Base-by-base conservation (phyloP, 257 asterid genomes). In the Gardenia jasminoides region DNA sequence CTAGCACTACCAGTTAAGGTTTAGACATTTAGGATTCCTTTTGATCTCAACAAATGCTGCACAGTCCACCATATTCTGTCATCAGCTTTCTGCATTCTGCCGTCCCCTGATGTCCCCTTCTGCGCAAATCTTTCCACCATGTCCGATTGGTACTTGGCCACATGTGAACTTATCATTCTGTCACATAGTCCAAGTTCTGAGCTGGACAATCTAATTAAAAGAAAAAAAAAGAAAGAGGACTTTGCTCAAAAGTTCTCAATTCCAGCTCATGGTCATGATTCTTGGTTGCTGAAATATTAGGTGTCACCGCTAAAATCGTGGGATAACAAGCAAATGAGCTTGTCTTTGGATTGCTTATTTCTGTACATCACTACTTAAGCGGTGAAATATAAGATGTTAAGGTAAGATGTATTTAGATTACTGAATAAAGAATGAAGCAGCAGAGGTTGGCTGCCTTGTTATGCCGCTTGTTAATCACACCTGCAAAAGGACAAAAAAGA, bases 131-230 rank as follows among this genome's bases (percentile, higher is more conserved):
- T 64, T 44, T 44, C 64, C 72, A 30, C 72, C 61, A 74, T 56
- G 71, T 43, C 62, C 26, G 22, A 64, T 64, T 48, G 10, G 79
- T 47, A 20, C 64, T 7, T 3, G 46, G 33, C 67, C 43, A 24
- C 78, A 50, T 72, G 78, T 74, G 78, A 30, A 50, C 56, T 74
- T 33, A 36, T 73, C 68, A 17, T 1, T 44, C 77, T 50, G 48
- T 31, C 67, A 48, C 39, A 6, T 3, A 15, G 62, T 17, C 72
- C 59, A 76, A 47, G 46, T 20, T 9, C 46, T 26, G 64, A 76
- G 79, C 65, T 64, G 79, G 79, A 64, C 79, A 10, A 64, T 76
- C 72, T 46, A 59, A 17, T 13, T 3, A 36, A 36, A 36, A 36
- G 41, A 36, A 36, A 36, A 36, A 36, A 36, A n/a, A n/a, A 36